Percentiles rank a stretch among this genome's conserved stretches.
Conservation (phyloP, 768 basidiomycete species). For the Xerocomellus amylosporus region DNA sequence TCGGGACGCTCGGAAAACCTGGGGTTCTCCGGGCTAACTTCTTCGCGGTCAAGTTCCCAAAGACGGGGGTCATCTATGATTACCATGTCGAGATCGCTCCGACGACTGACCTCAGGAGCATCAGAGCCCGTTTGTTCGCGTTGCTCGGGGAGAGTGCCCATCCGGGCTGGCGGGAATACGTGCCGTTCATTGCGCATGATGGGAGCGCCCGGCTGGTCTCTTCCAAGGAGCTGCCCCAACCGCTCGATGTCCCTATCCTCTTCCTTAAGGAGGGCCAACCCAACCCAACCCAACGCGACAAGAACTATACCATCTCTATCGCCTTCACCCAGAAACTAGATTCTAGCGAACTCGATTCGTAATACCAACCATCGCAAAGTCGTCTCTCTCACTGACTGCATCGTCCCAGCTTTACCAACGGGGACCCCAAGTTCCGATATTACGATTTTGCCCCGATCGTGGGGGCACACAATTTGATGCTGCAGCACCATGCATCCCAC, state of each 20-base stretch:
- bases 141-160: conserved; percentile 40
- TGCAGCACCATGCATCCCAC: conserved; percentile 42
- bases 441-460: conserved; percentile 44
- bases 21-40: conserved; percentile 50
- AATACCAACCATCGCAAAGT: conserved; percentile 9
- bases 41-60: conserved; percentile 44
- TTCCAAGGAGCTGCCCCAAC: conserved; percentile 36
- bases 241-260: conserved; percentile 31
- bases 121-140: conserved; percentile 41
- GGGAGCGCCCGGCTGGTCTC: conserved; percentile 42
- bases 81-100: conserved; percentile 43
- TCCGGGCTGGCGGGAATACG: conserved; percentile 37
- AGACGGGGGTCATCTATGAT: conserved; percentile 40
- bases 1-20: conserved; percentile 38
- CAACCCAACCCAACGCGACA: conserved; percentile 29
- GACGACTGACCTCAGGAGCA: conserved; percentile 33
- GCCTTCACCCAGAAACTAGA: conserved; percentile 31
- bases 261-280: conserved; percentile 42
- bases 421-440: conserved; percentile 32
- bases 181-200: conserved; percentile 41
- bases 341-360: conserved; percentile 32
- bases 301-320: conserved; percentile 40
- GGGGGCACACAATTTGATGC: conserved; percentile 46
- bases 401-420: conserved; percentile 38
- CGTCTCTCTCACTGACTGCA: not conserved